Conservation (phyloP, 1,284 basidiomycete species). For the Ganoderma multipileum region DNA sequence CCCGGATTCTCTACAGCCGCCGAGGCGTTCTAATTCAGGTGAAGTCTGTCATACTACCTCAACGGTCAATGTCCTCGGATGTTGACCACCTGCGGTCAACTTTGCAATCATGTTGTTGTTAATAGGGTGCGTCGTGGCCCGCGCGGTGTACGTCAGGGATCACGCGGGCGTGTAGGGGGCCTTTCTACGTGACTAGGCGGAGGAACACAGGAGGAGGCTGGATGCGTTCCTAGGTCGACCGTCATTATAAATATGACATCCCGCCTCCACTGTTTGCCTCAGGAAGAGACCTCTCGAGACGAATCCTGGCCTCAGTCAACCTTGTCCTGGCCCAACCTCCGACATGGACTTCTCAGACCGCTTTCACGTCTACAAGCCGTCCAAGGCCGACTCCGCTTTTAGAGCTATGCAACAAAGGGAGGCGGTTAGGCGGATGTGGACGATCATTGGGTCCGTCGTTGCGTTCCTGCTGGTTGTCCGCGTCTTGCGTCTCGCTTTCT, state of each 20-base stretch:
- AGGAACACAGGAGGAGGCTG: slow-evolving; percentile 6
- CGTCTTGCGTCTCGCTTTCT: slow-evolving; percentile 35
- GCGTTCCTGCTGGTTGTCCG: slow-evolving; percentile 47
- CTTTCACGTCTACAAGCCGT: slow-evolving; percentile 30
- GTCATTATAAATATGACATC: slow-evolving; percentile 33
- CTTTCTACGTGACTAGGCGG: slow-evolving; percentile 16
- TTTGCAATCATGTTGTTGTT: slow-evolving; percentile 11
- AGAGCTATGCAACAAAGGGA: slow-evolving; percentile 39
- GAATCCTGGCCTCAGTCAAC: slow-evolving; percentile 10
- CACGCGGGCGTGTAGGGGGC: slow-evolving; percentile 24
- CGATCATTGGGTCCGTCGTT: slow-evolving; percentile 47
- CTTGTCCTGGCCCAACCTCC: slow-evolving; percentile 28
- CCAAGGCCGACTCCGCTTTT: slow-evolving; percentile 36
- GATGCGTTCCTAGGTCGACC: slow-evolving; percentile 9
- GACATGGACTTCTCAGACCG: slow-evolving; percentile 16
- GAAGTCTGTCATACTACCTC: slow-evolving; percentile 13
- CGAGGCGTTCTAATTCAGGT: slow-evolving; percentile 18
- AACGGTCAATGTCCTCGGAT: slow-evolving; percentile 20
- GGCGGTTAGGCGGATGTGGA: slow-evolving; percentile 43
- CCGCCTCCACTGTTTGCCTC: neutral
- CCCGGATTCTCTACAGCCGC: slow-evolving; percentile 31
- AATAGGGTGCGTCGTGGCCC: slow-evolving; percentile 22
- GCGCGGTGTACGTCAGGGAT: slow-evolving; percentile 22
- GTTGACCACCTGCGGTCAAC: neutral
- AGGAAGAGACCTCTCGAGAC: slow-evolving; percentile 20